phyloP scores from a whole-genome alignment of 257 asterid species.

The Ligustrum vulgare region DNA sequence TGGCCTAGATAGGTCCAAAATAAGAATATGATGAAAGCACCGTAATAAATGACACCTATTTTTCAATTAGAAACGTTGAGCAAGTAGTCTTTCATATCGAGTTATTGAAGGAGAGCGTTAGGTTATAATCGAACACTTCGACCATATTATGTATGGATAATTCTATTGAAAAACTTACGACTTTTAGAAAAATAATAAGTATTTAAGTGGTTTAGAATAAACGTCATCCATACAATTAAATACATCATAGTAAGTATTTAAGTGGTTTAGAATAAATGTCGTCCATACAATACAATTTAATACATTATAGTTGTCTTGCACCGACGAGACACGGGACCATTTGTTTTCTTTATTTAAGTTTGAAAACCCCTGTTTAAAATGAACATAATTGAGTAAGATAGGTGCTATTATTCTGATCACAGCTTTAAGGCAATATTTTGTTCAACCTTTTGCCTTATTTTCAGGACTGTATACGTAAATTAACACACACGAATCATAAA shows the following conservation, averaged over 20 bases:
- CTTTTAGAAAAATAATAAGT: not conserved
- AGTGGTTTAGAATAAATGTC: not conserved
- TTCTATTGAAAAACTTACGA: not conserved
- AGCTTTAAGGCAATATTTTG: constrained; percentile 18
- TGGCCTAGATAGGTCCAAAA: no score
- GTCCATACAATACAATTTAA: constrained; percentile 18
- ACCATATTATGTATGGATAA: not conserved
- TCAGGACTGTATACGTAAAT: not conserved
- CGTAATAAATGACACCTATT: not conserved
- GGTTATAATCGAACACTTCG: not conserved
- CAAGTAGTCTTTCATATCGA: not conserved
- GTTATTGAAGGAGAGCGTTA: not conserved
- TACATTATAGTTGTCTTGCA: constrained; percentile 2
- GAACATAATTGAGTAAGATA: constrained; percentile 15
- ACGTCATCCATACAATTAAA: constrained; percentile 13
- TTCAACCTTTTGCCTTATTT: constrained; percentile 6
- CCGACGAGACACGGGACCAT: constrained; percentile 41
- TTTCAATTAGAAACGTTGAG: not conserved
- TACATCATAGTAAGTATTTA: constrained; percentile 1
- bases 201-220: not conserved
- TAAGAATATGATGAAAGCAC: not conserved
- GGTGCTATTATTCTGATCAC: constrained; percentile 20
- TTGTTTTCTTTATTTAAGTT: constrained; percentile 10
- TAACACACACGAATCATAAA: not conserved
- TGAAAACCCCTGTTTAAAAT: constrained; percentile 17